Conservation (phyloP, 257 asterid species). For the Nicotiana tabacum region DNA sequence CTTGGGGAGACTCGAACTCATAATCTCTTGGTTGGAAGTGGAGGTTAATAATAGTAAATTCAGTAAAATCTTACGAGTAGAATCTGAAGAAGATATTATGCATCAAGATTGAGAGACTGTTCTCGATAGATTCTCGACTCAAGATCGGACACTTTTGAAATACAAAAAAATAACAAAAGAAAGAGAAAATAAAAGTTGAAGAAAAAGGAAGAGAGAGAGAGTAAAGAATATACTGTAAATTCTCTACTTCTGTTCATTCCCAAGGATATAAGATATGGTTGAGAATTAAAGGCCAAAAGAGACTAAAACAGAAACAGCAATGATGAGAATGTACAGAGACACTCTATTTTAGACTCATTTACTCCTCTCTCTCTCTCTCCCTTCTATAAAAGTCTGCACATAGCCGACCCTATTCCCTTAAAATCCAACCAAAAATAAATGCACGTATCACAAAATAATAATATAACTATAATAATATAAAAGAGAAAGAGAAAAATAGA, state of each 20-base stretch:
- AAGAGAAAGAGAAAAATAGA: neutral
- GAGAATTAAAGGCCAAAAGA: conserved; percentile 18
- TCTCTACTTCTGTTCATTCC: conserved; percentile 5
- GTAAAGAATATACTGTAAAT: conserved; percentile 8
- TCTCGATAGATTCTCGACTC: too few relatives aligned
- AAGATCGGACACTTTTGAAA: too few relatives aligned
- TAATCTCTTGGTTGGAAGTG: too few relatives aligned
- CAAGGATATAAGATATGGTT: conserved; percentile 10
- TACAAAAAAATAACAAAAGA: too few relatives aligned
- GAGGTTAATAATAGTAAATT: too few relatives aligned
- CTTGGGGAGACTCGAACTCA: too few relatives aligned
- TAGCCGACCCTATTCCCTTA: neutral
- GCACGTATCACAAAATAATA: neutral
- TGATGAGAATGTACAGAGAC: conserved; percentile 27
- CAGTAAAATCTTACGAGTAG: too few relatives aligned
- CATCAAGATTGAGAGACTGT: too few relatives aligned
- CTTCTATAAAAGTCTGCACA: neutral
- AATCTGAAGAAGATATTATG: too few relatives aligned
- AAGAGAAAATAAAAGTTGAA: too few relatives aligned
- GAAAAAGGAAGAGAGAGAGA: neutral
- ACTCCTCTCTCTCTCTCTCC: neutral
- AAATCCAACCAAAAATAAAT: neutral
- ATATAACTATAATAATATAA: neutral
- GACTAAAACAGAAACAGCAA: conserved; percentile 17
- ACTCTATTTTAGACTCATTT: neutral